Conservation (phyloP, 768 basidiomycete genomes). For the Melanogaster broomeanus region DNA sequence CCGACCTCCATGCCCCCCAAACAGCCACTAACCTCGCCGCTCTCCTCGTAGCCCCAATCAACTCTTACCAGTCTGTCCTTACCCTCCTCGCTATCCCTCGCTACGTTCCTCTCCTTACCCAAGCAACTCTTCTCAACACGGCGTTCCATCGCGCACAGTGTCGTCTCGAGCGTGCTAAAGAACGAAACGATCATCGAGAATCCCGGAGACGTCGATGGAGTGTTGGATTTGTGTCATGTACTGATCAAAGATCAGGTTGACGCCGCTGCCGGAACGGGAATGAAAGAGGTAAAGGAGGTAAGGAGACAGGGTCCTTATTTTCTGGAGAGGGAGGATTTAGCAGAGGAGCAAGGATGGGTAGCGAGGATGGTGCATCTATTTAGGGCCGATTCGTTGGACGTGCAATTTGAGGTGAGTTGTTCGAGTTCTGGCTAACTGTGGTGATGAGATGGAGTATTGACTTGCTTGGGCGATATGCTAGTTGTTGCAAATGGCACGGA, state of each 20-base stretch:
- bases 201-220: conserved; percentile 92
- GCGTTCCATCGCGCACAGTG: conserved; percentile 90
- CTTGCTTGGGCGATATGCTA: conserved; percentile 26
- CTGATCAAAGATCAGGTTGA: conserved; percentile 85
- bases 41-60: conserved; percentile 91
- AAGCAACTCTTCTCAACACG: conserved; percentile 90
- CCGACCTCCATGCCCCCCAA: conserved; percentile 86
- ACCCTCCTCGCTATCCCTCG: conserved; percentile 95
- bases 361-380: conserved; percentile 98
- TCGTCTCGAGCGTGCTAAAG: conserved; percentile 92
- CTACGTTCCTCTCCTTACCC: conserved; percentile 79
- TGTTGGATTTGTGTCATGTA: conserved; percentile 90
- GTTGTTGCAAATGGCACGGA: conserved; percentile 89
- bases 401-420: conserved; percentile 81
- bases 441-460: neutral
- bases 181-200: conserved; percentile 95
- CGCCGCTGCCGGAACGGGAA: conserved; percentile 36
- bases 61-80: conserved; percentile 93
- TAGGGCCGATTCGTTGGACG: conserved; percentile 79
- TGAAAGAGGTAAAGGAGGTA: conserved; percentile 39
- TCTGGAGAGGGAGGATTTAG: conserved; percentile 85
- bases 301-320: conserved; percentile 61
- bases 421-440: neutral
- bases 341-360: conserved; percentile 99
- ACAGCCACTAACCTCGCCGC: conserved; percentile 91